These are phyloP conservation scores for Cladosporium sp. DNA, from an alignment of 2,329 filamentous ascomycete species.

Conservation along the genomic window DNA sequence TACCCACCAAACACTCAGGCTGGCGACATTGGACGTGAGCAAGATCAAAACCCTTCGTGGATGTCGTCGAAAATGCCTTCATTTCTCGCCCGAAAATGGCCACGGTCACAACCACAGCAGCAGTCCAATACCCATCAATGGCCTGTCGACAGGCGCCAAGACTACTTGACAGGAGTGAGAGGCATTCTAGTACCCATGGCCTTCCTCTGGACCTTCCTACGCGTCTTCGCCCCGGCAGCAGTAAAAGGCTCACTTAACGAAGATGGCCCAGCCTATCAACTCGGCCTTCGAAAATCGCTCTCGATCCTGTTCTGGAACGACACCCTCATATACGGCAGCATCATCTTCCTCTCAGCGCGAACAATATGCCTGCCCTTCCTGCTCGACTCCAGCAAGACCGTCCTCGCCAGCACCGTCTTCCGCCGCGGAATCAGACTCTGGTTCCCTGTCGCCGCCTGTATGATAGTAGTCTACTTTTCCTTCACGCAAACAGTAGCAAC, in stretches of 20 bases:
- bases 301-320: constrained; percentile 50
- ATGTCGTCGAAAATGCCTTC: background rate
- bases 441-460: constrained; percentile 42
- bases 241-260: constrained; percentile 40
- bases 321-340: constrained; percentile 45
- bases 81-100: background rate
- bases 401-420: constrained; percentile 42
- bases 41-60: background rate
- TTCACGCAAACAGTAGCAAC: constrained; percentile 33
- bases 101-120: background rate
- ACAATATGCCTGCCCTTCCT: constrained; percentile 41
- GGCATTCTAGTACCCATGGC: constrained; percentile 43
- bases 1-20: background rate
- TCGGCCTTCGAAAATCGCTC: constrained; percentile 45
- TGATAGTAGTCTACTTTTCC: constrained; percentile 40
- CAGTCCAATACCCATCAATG: background rate
- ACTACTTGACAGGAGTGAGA: constrained; percentile 44
- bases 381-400: constrained; percentile 33
- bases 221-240: constrained; percentile 44
- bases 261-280: constrained; percentile 39
- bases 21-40: background rate
- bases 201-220: constrained; percentile 48
- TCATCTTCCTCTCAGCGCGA: constrained; percentile 48
- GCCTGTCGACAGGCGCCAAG: constrained; percentile 19
- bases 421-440: constrained; percentile 45